A percentile compares a stretch with the other conserved stretches of the same genome.
Evolutionary conservation across 352 stramenopile genomes (phyloP).

Genomic region (Pythium oligandrum): DNA sequence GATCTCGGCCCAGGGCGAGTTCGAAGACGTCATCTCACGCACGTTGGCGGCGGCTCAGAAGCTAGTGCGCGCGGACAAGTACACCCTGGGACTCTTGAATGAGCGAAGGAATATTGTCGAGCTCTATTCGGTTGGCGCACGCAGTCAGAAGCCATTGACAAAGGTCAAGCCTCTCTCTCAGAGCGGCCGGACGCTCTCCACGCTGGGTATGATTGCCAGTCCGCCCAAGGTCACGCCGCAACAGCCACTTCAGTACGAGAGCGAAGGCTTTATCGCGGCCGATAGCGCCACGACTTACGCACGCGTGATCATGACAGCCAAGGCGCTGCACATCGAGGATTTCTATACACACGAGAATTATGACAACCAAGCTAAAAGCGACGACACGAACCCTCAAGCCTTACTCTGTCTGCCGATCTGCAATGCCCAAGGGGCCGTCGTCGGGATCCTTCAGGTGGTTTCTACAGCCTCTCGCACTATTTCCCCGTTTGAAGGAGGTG

Average conservation of each 20-base stretch:
- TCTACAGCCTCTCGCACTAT: conserved; percentile 7
- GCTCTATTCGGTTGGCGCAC: conserved; percentile 33
- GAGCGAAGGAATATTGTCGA: conserved; percentile 56
- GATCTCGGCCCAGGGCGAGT: conserved; percentile 54
- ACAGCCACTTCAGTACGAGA: conserved; percentile 18
- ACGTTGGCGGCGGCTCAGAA: conserved; percentile 45
- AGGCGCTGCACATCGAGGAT: conserved; percentile 46
- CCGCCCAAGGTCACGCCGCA: conserved; percentile 10
- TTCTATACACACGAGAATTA: conserved; percentile 58
- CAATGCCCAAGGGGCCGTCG: conserved; percentile 56
- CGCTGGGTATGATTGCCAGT: conserved; percentile 16
- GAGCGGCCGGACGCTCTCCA: conserved; percentile 10
- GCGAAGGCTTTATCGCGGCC: conserved; percentile 47
- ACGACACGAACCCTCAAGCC: conserved; percentile 31
- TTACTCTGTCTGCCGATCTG: conserved; percentile 62
- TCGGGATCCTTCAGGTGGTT: conserved; percentile 50
- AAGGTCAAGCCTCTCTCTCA: too few relatives aligned
- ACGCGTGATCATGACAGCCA: conserved; percentile 61
- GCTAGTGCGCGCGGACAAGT: conserved; percentile 56
- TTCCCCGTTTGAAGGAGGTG: too few relatives aligned
- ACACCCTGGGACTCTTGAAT: conserved; percentile 55
- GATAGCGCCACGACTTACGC: conserved; percentile 62
- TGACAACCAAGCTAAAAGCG: conserved; percentile 33
- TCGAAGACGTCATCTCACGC: conserved; percentile 47
- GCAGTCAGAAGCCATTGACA: neutral